A percentile compares a stretch with the other conserved stretches of the same genome.
These are phyloP conservation scores for Hymenoscyphus linearis DNA, from an alignment of 2,329 filamentous ascomycete genomes.

Conservation along the genomic window DNA sequence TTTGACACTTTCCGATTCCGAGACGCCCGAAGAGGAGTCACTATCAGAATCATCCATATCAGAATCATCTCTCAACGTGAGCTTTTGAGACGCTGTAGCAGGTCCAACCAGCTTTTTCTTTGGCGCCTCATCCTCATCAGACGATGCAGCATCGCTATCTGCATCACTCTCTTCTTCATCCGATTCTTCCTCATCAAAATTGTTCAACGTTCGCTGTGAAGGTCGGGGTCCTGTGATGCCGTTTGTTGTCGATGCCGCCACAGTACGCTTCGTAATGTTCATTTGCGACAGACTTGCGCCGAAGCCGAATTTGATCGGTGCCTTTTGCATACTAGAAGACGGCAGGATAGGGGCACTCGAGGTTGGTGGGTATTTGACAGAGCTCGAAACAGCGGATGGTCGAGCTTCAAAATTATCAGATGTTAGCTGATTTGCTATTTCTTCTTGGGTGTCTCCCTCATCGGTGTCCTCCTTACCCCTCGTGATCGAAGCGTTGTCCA, in stretches of 20 bases:
- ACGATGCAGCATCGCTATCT: not conserved
- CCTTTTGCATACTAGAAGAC: conserved; percentile 6
- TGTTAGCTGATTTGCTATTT: conserved; percentile 29
- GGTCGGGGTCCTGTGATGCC: not conserved
- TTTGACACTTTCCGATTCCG: not conserved
- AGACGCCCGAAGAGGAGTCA: conserved; percentile 2
- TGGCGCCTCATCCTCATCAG: conserved; percentile 1
- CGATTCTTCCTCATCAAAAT: conserved; percentile 10
- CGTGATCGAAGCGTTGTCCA: not conserved
- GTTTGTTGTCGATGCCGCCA: conserved; percentile 9
- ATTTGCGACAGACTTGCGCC: conserved; percentile 9
- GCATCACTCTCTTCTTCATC: conserved; percentile 6
- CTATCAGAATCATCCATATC: conserved; percentile 10
- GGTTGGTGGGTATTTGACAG: conserved; percentile 10
- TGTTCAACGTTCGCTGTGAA: not conserved
- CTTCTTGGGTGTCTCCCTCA: conserved; percentile 24
- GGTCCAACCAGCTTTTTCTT: not conserved
- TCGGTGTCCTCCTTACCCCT: conserved; percentile 20
- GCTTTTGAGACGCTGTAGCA: not conserved
- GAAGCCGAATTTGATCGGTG: conserved; percentile 13
- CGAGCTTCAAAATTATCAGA: conserved; percentile 27
- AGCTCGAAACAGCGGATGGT: conserved; percentile 6
- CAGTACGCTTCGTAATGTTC: conserved; percentile 11
- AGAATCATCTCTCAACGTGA: not conserved
- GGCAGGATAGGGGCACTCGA: conserved; percentile 7